Percentiles rank a stretch among this genome's conserved stretches.
phyloP scores from a whole-genome alignment of 352 stramenopile species.

The Phytophthora sp. region DNA sequence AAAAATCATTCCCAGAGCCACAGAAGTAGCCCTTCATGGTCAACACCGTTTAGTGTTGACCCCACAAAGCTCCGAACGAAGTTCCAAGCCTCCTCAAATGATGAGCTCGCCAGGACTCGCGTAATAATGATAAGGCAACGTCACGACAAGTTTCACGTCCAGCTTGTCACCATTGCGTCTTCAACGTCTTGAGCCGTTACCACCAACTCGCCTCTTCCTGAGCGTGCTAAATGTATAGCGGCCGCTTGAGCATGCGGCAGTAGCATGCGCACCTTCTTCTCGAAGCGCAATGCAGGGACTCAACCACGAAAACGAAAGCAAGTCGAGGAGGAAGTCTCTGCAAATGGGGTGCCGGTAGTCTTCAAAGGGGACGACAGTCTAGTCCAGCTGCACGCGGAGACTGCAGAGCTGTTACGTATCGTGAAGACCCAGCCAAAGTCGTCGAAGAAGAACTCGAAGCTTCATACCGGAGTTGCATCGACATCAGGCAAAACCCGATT shows the following conservation, averaged over 20 bases:
- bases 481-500: slow-evolving; percentile 43
- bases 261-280: slow-evolving; percentile 45
- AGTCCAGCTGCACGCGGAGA: slow-evolving; percentile 69
- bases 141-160: no score
- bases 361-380: slow-evolving; percentile 59
- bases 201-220: slow-evolving; percentile 5
- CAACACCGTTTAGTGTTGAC: no score
- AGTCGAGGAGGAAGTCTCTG: slow-evolving; percentile 8
- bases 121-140: no score
- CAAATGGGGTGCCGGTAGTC: slow-evolving; percentile 18
- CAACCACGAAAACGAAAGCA: slow-evolving; percentile 31
- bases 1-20: no score
- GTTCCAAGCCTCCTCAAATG: no score
- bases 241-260: slow-evolving; percentile 23
- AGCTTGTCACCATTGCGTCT: slow-evolving; percentile 10
- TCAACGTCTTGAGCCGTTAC: slow-evolving; percentile 31
- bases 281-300: slow-evolving; percentile 36
- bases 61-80: no score
- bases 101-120: no score
- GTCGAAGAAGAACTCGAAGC: slow-evolving; percentile 26
- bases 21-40: no score
- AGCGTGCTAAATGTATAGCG: slow-evolving; percentile 24
- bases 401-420: slow-evolving; percentile 55
- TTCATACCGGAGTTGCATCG: slow-evolving; percentile 1
- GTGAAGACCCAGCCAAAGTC: slow-evolving; percentile 53